Evolutionary conservation across 495 filamentous ascomycete species (phyloP).

Genomic region (Aspergillus sclerotiicarbonarius): DNA sequence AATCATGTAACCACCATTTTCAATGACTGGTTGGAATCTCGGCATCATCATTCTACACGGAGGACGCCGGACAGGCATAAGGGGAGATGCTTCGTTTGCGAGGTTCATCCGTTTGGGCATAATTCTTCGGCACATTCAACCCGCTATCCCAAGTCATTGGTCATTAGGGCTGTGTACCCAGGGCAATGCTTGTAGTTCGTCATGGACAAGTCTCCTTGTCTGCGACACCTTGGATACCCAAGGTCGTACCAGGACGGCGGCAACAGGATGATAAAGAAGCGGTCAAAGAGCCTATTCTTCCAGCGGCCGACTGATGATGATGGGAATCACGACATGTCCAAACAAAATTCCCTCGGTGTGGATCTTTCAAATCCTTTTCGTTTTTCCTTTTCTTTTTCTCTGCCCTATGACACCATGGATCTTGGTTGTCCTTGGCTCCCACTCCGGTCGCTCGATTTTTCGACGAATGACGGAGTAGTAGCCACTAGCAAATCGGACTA

Average conservation of each 20-base stretch:
- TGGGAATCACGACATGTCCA: constrained; percentile 8
- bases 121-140: no score
- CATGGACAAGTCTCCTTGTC: neutral
- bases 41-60: no score
- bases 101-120: neutral
- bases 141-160: neutral
- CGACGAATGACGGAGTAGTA: neutral
- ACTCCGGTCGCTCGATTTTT: neutral
- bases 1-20: no score
- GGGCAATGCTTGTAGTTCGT: neutral
- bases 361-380: neutral
- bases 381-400: constrained; percentile 6
- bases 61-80: no score
- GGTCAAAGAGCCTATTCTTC: neutral
- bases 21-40: no score
- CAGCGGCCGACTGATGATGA: neutral
- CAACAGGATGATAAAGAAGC: neutral
- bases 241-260: neutral
- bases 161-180: neutral
- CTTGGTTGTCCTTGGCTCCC: constrained; percentile 1
- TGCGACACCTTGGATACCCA: neutral
- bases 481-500: constrained; percentile 6
- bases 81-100: neutral
- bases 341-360: neutral
- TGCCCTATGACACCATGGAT: constrained; percentile 11